Evolutionary conservation across 2,329 filamentous ascomycete species (phyloP).

Genomic region (Zelopaecilomyces penicillatus): DNA sequence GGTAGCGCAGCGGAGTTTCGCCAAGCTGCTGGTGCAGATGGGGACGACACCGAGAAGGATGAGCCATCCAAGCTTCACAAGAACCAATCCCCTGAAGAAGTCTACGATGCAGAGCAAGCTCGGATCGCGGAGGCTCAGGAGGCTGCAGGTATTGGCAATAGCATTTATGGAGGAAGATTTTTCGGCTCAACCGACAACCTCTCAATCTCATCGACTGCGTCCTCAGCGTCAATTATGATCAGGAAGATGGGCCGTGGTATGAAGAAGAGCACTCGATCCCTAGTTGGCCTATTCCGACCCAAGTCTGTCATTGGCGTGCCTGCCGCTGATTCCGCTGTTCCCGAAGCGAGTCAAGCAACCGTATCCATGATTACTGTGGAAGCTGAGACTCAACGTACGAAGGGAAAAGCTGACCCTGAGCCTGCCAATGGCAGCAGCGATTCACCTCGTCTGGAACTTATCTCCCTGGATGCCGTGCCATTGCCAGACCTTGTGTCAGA

Average conservation of each 20-base stretch:
- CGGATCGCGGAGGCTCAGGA: constrained; percentile 90
- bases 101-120: constrained; percentile 79
- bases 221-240: constrained; percentile 86
- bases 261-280: constrained; percentile 84
- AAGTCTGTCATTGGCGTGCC: constrained; percentile 82
- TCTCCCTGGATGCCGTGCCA: constrained; percentile 62
- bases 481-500: constrained; percentile 38
- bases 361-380: constrained; percentile 96
- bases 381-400: constrained; percentile 77
- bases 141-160: constrained; percentile 81
- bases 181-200: constrained; percentile 94
- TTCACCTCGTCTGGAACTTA: constrained; percentile 76
- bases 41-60: constrained; percentile 26
- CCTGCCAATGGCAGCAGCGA: constrained; percentile 63
- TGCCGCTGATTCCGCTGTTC: constrained; percentile 56
- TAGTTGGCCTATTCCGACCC: constrained; percentile 89
- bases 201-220: constrained; percentile 82
- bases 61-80: constrained; percentile 54
- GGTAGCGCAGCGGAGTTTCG: constrained; percentile 88
- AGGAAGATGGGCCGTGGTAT: constrained; percentile 98
- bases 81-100: constrained; percentile 52
- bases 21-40: constrained; percentile 59
- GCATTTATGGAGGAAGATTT: constrained; percentile 82
- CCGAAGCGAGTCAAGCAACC: constrained; percentile 66
- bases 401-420: constrained; percentile 62